Base-by-base conservation (phyloP, 768 basidiomycete genomes). In the Amanita subjunquillea region DNA sequence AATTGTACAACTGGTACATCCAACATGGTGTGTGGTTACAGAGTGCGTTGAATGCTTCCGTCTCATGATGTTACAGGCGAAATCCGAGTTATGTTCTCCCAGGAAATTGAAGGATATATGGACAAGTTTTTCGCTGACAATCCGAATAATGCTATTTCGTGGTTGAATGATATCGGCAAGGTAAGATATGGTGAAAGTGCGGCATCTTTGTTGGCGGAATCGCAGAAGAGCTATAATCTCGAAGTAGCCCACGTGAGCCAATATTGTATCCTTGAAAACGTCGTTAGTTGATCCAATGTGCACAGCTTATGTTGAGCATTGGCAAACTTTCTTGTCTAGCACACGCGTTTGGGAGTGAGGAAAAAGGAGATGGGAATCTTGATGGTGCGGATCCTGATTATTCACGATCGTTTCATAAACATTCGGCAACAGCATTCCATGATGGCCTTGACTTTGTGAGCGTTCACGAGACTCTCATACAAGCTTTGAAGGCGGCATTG, bases 1-100 rank as follows among this genome's bases (percentile, higher is more conserved):
- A 91, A 60, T 73, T 96, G n/a, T 94, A 89, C 62, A 79, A 82
- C 60, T 96, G 88, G 88, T 95, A 91, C 64, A 87, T 95, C 47
- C 87, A 91, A 58, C 84, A 93, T 57, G 89, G 91, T 87, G 53
- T 41, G 77, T 63, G 17, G 12, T 37, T 30, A 22, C 10, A 10
- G 10, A 40, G 20, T 15, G 27, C 30, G 17, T 27, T 48, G 20
- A 51, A 23, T 25, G 22, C 10, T 4, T 10, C 4, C 32, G 38
- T 50, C 27, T 17, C 51, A 12, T 38, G 39, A 54, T 10, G 58
- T n/a, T 44, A 29, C 8, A 91, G 90, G 88, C 15, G 91, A 91
- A 67, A 67, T 90, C 22, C 80, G 91, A 10, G 78, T 83, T 4
- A 75, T 97, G 65, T 90, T 97, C 58, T 79, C 83, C 1, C 85